These are phyloP conservation scores for Torrubiellomyces zombiae DNA, from an alignment of 2,329 filamentous ascomycete species.

Conservation along the genomic window DNA sequence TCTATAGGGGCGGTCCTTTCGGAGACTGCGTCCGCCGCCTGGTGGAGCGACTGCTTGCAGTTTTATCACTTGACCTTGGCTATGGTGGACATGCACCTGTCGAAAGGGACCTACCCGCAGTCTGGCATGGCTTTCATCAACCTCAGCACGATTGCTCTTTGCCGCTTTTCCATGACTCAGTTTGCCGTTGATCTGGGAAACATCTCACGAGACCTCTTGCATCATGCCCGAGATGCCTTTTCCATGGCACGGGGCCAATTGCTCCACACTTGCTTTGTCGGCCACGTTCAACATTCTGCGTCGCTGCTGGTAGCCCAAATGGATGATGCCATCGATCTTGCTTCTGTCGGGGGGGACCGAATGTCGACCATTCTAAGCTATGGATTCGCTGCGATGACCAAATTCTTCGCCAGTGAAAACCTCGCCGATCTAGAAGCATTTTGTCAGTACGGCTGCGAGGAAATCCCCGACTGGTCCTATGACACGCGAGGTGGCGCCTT, in stretches of 20 bases:
- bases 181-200: slow-evolving; percentile 49
- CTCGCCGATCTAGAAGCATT: slow-evolving; percentile 52
- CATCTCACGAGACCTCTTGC: slow-evolving; percentile 46
- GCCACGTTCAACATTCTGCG: slow-evolving; percentile 51
- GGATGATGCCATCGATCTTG: slow-evolving; percentile 49
- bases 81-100: slow-evolving; percentile 50
- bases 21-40: slow-evolving; percentile 53
- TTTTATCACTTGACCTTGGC: slow-evolving; percentile 56
- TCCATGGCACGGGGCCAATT: slow-evolving; percentile 53
- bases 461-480: slow-evolving; percentile 54
- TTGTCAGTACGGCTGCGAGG: slow-evolving; percentile 55
- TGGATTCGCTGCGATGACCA: slow-evolving; percentile 48
- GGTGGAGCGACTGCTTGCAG: slow-evolving; percentile 56
- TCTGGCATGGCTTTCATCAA: slow-evolving; percentile 53
- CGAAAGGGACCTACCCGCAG: slow-evolving; percentile 49
- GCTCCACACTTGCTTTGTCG: slow-evolving; percentile 51
- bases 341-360: slow-evolving; percentile 50
- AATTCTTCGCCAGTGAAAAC: slow-evolving; percentile 54
- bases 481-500: slow-evolving; percentile 58
- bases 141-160: slow-evolving; percentile 47
- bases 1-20: slow-evolving; percentile 54
- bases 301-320: slow-evolving; percentile 39
- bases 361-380: slow-evolving; percentile 56
- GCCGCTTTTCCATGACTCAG: slow-evolving; percentile 53
- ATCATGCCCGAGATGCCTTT: slow-evolving; percentile 45